Percentiles rank a stretch among this genome's conserved stretches.
phyloP scores from a whole-genome alignment of 495 filamentous ascomycete species.

The Filosporella fistucella region DNA sequence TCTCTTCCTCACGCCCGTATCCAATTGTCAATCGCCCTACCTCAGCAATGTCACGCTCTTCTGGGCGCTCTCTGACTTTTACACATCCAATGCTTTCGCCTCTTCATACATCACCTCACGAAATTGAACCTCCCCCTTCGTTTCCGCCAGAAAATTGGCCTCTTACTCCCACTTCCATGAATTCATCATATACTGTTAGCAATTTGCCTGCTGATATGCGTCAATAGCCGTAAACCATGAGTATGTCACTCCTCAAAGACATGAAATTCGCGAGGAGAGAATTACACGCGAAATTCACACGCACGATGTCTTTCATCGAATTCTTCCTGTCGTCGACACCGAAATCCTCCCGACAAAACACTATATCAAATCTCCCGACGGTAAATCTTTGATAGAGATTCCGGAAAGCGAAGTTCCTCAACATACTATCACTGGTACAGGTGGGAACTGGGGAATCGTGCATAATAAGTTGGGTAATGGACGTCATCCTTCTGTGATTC shows the following conservation, averaged over 20 bases:
- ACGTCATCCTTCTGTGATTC: not conserved
- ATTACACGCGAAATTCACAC: constrained; percentile 53
- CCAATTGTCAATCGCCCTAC: not conserved
- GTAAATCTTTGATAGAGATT: constrained; percentile 20
- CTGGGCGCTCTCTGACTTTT: not conserved
- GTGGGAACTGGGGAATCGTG: constrained; percentile 13
- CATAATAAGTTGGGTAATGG: constrained; percentile 1
- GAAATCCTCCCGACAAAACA: constrained; percentile 23
- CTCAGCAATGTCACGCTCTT: not conserved
- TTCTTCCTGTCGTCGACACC: constrained; percentile 42
- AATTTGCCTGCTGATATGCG: constrained; percentile 11
- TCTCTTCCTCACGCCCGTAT: not conserved
- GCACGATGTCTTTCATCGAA: constrained; percentile 46
- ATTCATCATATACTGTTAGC: constrained; percentile 11
- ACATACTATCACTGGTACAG: constrained; percentile 4
- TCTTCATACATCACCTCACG: constrained; percentile 5
- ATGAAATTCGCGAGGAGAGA: constrained; percentile 42
- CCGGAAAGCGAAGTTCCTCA: constrained; percentile 8
- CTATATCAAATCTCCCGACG: constrained; percentile 14
- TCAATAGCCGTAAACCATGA: constrained; percentile 50
- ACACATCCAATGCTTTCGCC: not conserved
- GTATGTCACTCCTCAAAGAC: constrained; percentile 35
- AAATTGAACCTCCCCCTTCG: not conserved
- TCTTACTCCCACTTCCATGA: not conserved
- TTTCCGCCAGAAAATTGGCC: constrained; percentile 12